Conservation (phyloP, 345 rosid species). For the Bruguiera parviflora region DNA sequence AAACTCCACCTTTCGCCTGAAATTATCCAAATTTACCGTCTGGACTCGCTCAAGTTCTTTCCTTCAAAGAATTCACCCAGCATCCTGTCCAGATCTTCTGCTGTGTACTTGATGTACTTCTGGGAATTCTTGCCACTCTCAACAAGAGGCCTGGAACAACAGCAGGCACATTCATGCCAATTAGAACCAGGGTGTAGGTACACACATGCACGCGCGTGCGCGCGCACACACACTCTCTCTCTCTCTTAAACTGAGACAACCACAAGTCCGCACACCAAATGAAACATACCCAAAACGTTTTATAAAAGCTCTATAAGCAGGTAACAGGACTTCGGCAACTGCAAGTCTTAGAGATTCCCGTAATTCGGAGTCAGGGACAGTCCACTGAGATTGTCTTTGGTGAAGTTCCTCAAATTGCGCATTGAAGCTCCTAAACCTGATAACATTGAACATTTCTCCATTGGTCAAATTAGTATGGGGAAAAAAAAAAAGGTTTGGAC, state of each 20-base stretch:
- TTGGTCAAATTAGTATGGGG: slow-evolving; percentile 9
- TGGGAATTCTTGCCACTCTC: slow-evolving; percentile 79
- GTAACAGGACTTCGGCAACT: slow-evolving; percentile 90
- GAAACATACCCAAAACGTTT: slow-evolving; percentile 76
- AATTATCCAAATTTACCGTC: slow-evolving; percentile 36
- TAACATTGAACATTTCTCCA: slow-evolving; percentile 16
- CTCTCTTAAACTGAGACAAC: too few relatives aligned
- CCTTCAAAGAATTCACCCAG: slow-evolving; percentile 94
- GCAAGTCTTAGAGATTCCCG: slow-evolving; percentile 92
- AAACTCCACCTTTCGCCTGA: too few relatives aligned
- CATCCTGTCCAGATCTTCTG: slow-evolving; percentile 93
- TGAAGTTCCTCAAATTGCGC: slow-evolving; percentile 94
- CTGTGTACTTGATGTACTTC: slow-evolving; percentile 72
- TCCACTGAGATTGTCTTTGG: slow-evolving; percentile 93
- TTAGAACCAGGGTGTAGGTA: too few relatives aligned
- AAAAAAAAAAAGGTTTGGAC: neutral
- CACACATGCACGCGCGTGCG: too few relatives aligned
- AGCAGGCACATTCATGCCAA: too few relatives aligned
- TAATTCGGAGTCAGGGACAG: slow-evolving; percentile 91
- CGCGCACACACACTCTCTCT: too few relatives aligned
- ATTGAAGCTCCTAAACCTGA: slow-evolving; percentile 83
- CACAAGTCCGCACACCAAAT: slow-evolving; percentile 7
- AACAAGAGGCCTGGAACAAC: slow-evolving; percentile 65
- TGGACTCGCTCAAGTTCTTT: slow-evolving; percentile 64
- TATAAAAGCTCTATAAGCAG: slow-evolving; percentile 87